Conservation (phyloP, 2,329 filamentous ascomycete genomes). For the Akanthomyces uredinophilus region DNA sequence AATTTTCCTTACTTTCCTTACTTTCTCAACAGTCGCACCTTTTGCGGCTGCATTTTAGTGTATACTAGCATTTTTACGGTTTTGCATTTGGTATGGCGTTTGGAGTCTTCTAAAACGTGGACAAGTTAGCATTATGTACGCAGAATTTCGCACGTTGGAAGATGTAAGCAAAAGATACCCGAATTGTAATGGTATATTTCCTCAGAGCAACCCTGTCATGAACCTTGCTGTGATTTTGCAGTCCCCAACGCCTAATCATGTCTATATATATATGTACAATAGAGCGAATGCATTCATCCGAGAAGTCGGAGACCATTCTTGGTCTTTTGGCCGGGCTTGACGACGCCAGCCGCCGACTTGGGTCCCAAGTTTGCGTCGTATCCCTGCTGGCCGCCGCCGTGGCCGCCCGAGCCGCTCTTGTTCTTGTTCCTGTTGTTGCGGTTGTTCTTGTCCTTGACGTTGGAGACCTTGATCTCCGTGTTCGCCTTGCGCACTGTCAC, state of each 20-base stretch:
- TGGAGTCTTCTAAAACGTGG: neutral
- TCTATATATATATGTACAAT: neutral
- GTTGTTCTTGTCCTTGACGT: slow-evolving; percentile 56
- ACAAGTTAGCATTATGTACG: neutral
- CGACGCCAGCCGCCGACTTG: slow-evolving; percentile 45
- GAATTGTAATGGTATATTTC: slow-evolving; percentile 10
- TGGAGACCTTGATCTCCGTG: slow-evolving; percentile 79
- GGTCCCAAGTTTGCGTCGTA: slow-evolving; percentile 51
- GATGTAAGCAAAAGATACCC: slow-evolving; percentile 15
- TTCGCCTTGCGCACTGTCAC: slow-evolving; percentile 82
- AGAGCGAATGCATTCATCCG: slow-evolving; percentile 35
- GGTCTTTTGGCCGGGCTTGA: slow-evolving; percentile 62
- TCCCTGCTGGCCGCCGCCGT: slow-evolving; percentile 19
- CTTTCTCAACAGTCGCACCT: neutral
- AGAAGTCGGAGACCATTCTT: slow-evolving; percentile 59
- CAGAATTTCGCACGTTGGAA: neutral
- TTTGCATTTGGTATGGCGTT: slow-evolving; percentile 6
- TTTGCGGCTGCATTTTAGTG: neutral
- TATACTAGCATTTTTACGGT: slow-evolving; percentile 7
- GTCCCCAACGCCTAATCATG: neutral
- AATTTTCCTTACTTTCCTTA: neutral
- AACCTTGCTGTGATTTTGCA: neutral
- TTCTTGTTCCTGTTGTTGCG: slow-evolving; percentile 35
- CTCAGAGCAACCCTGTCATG: neutral
- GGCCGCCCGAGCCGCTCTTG: slow-evolving; percentile 29